Conservation (phyloP, 768 basidiomycete genomes). For the Russula lepida region DNA sequence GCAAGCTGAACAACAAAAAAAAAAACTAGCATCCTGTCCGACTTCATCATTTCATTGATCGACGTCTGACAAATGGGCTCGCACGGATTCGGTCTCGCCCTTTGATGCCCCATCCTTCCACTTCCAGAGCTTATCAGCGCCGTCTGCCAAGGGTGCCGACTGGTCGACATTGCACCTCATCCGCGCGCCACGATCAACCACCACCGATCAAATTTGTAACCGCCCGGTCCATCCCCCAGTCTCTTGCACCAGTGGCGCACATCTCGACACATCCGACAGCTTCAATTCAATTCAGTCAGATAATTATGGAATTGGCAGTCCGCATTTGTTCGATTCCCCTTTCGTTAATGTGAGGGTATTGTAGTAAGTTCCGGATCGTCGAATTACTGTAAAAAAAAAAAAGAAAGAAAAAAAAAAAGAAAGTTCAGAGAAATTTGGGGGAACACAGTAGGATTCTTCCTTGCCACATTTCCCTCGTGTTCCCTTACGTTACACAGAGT, state of each 20-base stretch:
- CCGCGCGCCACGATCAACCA: constrained; percentile 10
- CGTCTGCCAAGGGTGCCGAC: not conserved
- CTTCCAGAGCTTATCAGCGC: not conserved
- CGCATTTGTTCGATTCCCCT: not conserved
- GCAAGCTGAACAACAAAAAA: not conserved
- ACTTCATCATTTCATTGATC: not conserved
- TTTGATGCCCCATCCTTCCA: not conserved
- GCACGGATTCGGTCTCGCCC: not conserved
- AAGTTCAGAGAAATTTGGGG: not conserved
- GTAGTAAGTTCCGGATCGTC: not conserved
- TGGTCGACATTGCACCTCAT: not conserved
- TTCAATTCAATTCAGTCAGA: constrained; percentile 10
- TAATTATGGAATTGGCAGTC: not conserved
- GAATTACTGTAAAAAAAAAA: not conserved
- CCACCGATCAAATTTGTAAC: constrained; percentile 12
- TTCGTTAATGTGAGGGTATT: not conserved
- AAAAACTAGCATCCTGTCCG: not conserved
- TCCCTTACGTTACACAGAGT: not conserved
- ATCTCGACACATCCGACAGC: constrained; percentile 7
- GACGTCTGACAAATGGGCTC: not conserved
- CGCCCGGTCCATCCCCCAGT: not conserved
- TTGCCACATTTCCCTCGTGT: not conserved
- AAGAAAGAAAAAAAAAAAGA: constrained; percentile 3
- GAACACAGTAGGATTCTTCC: too few species aligned
- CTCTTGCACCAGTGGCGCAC: not conserved